Evolutionary conservation across 208 protist genomes (phyloP), one percentile per base, ranked within the genome.

Genomic region (Herpetomonas samuelpessoai): DNA sequence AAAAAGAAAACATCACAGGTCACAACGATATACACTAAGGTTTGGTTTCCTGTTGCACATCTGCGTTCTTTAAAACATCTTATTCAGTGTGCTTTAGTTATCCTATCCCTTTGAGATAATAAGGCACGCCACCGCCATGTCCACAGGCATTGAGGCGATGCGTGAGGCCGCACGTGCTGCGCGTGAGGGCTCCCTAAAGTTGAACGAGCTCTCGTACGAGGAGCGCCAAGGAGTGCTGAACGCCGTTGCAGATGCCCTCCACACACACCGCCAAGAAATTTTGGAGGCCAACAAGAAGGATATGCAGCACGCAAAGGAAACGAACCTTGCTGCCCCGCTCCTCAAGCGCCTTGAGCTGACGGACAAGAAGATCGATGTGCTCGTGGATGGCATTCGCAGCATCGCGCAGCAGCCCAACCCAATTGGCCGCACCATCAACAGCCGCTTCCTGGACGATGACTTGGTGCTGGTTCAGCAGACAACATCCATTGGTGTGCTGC

Each of bases 401-500:
- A 73, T 93, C 27, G 81, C 69, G 3, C 53, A 68, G 18, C 57
- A 55, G 25, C 53, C 55, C 14, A 80, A 92, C 28, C 76, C 84
- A 9, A 55, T 96, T 28, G 81, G 79, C 21, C 68, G 67, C 62
- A 52, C 89, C 18, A 46, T 91, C 4, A 68, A 57, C 41, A 64
- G 68, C 29, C 71, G 67, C 19, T 66, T 86, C 50, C 61, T 97
- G n/a, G 78, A 78, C 61, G 66, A 82, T 3, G 68, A 88, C 18
- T 67, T 98, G 25, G 71, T 86, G 28, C 69, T 98, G 45, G 58
- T 84, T 52, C 77, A 92, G 71, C 77, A 86, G 35, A 78, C 86
- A 4, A 70, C 74, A 2, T 86, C 96, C 16, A 91, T 98, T 31
- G 96, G 96, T 18, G 94, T 98, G 47, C 73, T 98, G 50, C 73